These are phyloP conservation scores for Pseudopyricularia javanii DNA, from an alignment of 2,329 filamentous ascomycete species.

Conservation along the genomic window DNA sequence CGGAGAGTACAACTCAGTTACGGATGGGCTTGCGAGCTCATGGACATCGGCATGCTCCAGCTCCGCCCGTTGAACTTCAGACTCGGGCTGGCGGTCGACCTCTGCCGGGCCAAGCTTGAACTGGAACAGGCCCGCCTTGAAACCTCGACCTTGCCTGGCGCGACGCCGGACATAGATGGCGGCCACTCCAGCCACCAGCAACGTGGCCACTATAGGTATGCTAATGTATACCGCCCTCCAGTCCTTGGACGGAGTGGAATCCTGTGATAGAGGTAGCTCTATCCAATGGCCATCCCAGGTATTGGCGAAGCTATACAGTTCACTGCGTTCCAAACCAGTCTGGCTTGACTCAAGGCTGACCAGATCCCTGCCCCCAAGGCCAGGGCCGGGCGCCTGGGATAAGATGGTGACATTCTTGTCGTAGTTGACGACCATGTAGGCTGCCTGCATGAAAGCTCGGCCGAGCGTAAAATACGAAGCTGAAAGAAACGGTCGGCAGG, in stretches of 20 bases:
- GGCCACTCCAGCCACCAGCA: background rate
- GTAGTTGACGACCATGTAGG: conserved; percentile 8
- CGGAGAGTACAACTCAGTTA: background rate
- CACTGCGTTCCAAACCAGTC: background rate
- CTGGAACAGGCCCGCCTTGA: background rate
- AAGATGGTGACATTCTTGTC: conserved; percentile 8
- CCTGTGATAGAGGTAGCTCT: background rate
- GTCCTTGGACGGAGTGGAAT: background rate
- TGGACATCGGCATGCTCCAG: background rate
- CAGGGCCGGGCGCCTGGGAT: conserved; percentile 10
- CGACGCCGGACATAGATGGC: background rate
- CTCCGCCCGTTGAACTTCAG: background rate
- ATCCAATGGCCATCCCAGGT: background rate
- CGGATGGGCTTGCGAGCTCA: background rate
- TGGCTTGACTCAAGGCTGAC: background rate
- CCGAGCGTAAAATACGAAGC: conserved; percentile 6
- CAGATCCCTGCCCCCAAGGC: background rate
- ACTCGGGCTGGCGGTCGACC: background rate
- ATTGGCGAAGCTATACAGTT: background rate
- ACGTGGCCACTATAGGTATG: too few relatives aligned
- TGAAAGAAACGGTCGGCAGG: conserved; percentile 6
- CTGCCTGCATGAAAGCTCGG: conserved; percentile 10
- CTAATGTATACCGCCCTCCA: background rate
- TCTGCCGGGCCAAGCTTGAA: background rate
- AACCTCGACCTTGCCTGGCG: background rate